Conservation (phyloP, 1,139 yeast species). For the Hansenula sp. region DNA sequence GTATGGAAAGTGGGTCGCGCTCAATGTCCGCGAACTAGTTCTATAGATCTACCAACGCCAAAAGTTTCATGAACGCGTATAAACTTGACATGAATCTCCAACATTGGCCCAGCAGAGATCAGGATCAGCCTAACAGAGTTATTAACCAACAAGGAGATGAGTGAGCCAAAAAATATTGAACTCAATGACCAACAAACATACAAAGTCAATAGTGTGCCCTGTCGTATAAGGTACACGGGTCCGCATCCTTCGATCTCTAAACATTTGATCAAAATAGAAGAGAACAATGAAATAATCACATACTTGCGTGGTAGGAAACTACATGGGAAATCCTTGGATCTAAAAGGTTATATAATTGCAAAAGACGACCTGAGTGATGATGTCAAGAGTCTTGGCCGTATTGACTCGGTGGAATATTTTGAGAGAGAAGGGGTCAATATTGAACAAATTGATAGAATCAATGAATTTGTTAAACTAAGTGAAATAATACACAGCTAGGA, state of each 20-base stretch:
- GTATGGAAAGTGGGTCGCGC: too few species aligned
- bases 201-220: conserved; percentile 12
- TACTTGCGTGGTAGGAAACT: conserved; percentile 23
- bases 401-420: conserved; percentile 14
- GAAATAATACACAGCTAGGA: conserved; percentile 17
- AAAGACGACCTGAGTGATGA: conserved; percentile 18
- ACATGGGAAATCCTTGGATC: conserved; percentile 12
- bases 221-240: conserved; percentile 14
- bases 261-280: conserved; percentile 11
- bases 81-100: too few species aligned
- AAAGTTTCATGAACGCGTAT: too few species aligned
- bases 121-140: too few species aligned
- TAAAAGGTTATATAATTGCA: conserved; percentile 9
- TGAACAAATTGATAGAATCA: conserved; percentile 9
- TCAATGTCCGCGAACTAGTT: too few species aligned
- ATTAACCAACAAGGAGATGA: background rate
- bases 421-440: conserved; percentile 23
- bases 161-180: background rate
- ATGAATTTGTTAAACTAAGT: conserved; percentile 16
- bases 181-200: background rate
- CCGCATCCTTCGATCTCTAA: conserved; percentile 8
- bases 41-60: too few species aligned
- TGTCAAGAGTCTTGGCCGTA: conserved; percentile 12
- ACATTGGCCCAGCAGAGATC: too few species aligned
- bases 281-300: conserved; percentile 6